Base-by-base conservation (phyloP, 78 protist species). In the Cyanophora paradoxa region DNA sequence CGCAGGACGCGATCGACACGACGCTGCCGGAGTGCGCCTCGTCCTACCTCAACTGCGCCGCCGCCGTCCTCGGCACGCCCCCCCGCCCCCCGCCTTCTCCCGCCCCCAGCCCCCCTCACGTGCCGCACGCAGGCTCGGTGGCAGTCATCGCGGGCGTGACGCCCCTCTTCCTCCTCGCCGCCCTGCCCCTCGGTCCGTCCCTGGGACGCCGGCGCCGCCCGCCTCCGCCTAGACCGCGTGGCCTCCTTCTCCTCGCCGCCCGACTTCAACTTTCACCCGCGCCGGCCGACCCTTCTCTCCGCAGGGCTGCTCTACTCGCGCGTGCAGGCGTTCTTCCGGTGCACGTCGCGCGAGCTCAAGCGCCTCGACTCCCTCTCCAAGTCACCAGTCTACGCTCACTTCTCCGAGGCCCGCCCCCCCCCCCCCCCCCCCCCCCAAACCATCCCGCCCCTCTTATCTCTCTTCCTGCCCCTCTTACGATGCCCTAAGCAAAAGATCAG, bases 341-440 rank as follows among this genome's bases (percentile, higher is more conserved):
- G 62, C 30, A 68, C 90, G 10, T 28, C 87, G 10, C 77, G 96
- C 40, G 97, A 88, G 63, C 56, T 86, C 28, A 85, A 86, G 78
- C 86, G 93, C 26, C 83, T 79, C 40, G 62, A 69, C n/a, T 22
- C 56, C 34, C 16, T 33, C 31, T 30, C 74, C 31, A n/a, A n/a
- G 74, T 68, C 74, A 2, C 74, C 74, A 40, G 28, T 68, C 74
- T 68, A 34, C 74, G 57, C 74, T 20, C 74, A 73, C 58, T 93
- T 94, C 84, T n/a, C 83, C 11, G 93, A n/a, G n/a, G n/a, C n/a
- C n/a, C n/a, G n/a, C n/a, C n/a, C n/a, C n/a, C n/a, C n/a, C n/a
- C n/a, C n/a, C n/a, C n/a, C n/a, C n/a, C n/a, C n/a, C n/a, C n/a
- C n/a, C n/a, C n/a, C n/a, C n/a, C n/a, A n/a, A n/a, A n/a, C n/a